Base-by-base conservation (phyloP, 148 eudicot genomes). In the Silene conica region DNA sequence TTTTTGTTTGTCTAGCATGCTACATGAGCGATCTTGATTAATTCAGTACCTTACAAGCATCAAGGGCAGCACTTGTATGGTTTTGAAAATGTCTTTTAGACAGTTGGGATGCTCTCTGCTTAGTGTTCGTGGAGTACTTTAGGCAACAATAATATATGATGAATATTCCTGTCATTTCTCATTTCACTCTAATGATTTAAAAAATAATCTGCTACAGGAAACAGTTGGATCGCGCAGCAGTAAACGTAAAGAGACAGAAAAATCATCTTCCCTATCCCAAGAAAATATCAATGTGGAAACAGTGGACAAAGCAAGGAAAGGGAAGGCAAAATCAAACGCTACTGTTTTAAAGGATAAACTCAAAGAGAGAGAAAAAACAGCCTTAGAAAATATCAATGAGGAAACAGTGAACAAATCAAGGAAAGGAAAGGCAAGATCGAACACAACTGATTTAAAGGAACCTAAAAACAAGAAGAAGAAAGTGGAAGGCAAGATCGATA, bases 401-500 rank as follows among this genome's bases (percentile, higher is more conserved):
- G 72, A 63, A 63, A 23, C 78, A 63, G 67, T 14, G 38, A 70
- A 69, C 26, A 54, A 54, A 71, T 67, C 69, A 31, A 68, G 18
- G 25, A 62, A 71, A 71, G 60, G 5, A 52, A 22, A 46, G 23
- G 25, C 79, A 28, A 23, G 28, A 76, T 31, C 69, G 28, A 69
- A 71, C 13, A 34, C 25, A 56, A 46, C 73, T 76, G 58, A 52
- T 58, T 3, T 57, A 15, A 46, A 20, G 54, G 73, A 54, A 59
- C 26, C 76, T 56, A 25, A 15, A 43, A 76, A 50, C 19, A 80
- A 76, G 65, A 72, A 58, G 73, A 80, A 79, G 57, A 76, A 67
- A 72, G 57, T 52, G 26, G 63, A 75, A 60, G 69, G 80, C 64
- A 82, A 80, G 65, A 73, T 69, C 61, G 76, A 80, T 73, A 28